A percentile compares a stretch with the other conserved stretches of the same genome.
These are phyloP conservation scores for Monilinia fructicola DNA, from an alignment of 2,329 filamentous ascomycete species.

Conservation along the genomic window DNA sequence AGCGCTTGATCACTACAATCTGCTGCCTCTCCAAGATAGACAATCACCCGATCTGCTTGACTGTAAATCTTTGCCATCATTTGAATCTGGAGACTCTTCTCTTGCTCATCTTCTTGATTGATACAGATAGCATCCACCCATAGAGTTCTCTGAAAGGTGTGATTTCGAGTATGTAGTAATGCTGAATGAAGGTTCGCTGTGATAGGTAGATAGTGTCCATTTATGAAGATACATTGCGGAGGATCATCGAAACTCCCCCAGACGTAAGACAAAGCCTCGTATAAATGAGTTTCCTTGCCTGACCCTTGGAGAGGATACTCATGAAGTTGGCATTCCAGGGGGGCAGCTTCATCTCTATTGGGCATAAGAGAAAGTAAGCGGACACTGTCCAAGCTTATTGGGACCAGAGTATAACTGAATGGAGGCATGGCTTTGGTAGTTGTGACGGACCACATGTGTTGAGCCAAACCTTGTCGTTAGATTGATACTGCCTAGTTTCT, in stretches of 20 bases:
- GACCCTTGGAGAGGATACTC: slow-evolving; percentile 7
- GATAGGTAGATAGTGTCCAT: background rate
- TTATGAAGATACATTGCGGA: slow-evolving; percentile 21
- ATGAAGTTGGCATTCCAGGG: slow-evolving; percentile 1
- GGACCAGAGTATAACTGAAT: background rate
- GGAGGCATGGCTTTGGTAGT: background rate
- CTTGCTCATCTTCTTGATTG: slow-evolving; percentile 4
- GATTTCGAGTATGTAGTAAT: slow-evolving; percentile 21
- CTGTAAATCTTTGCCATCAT: slow-evolving; percentile 28
- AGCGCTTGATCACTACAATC: slow-evolving; percentile 13
- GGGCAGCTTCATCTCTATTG: background rate
- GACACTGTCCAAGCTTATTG: background rate
- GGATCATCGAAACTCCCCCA: slow-evolving; percentile 19
- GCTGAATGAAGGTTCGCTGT: slow-evolving; percentile 23
- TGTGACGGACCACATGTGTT: too few species aligned
- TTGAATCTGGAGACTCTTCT: slow-evolving; percentile 13
- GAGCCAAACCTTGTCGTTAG: too few species aligned
- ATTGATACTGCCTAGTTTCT: too few species aligned
- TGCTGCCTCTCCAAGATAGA: slow-evolving; percentile 27
- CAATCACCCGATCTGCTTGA: slow-evolving; percentile 23
- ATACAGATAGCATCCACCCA: slow-evolving; percentile 23
- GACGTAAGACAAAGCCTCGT: slow-evolving; percentile 22
- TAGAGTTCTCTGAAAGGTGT: slow-evolving; percentile 10
- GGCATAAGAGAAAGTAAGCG: background rate
- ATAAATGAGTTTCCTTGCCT: slow-evolving; percentile 5